Conservation (phyloP, 2,329 filamentous ascomycete species). For the Colletotrichum neosansevieriae region DNA sequence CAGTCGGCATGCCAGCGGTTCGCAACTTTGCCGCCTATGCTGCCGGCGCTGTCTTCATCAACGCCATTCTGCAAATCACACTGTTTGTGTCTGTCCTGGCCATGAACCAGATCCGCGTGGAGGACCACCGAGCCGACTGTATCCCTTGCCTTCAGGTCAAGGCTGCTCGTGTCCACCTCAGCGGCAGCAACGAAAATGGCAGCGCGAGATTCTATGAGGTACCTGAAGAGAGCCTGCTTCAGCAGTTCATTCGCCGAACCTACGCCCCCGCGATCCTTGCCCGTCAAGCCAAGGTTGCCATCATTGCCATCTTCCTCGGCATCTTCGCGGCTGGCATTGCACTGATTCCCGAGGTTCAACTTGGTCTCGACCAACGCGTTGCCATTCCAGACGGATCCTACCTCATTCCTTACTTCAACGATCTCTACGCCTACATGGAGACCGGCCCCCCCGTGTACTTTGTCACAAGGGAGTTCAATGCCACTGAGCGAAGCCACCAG, state of each 20-base stretch:
- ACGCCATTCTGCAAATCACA: slow-evolving; percentile 95
- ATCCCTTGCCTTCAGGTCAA: slow-evolving; percentile 89
- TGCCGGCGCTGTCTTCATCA: slow-evolving; percentile 95
- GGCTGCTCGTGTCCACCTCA: slow-evolving; percentile 76
- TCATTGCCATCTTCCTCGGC: slow-evolving; percentile 87
- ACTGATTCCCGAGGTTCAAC: slow-evolving; percentile 83
- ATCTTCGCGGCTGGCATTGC: slow-evolving; percentile 88
- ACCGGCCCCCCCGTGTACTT: slow-evolving; percentile 96
- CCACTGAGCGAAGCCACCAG: slow-evolving; percentile 80
- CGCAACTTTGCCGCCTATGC: slow-evolving; percentile 98
- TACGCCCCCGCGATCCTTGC: slow-evolving; percentile 88
- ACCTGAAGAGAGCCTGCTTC: slow-evolving; percentile 85
- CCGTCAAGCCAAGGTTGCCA: slow-evolving; percentile 80
- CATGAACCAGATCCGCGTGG: slow-evolving; percentile 90
- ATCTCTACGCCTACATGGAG: slow-evolving; percentile 92
- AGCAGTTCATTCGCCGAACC: slow-evolving; percentile 88
- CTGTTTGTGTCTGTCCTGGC: slow-evolving; percentile 95
- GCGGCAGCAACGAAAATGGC: slow-evolving; percentile 69
- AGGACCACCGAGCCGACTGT: slow-evolving; percentile 89
- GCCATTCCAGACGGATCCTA: slow-evolving; percentile 95
- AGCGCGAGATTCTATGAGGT: slow-evolving; percentile 75
- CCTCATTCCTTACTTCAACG: slow-evolving; percentile 95
- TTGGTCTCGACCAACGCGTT: slow-evolving; percentile 94
- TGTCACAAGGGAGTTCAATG: slow-evolving; percentile 84
- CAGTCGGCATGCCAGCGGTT: slow-evolving; percentile 97